Conservation (phyloP, 192 early-diverging fungal species). For the Backusella tuberculispora region DNA sequence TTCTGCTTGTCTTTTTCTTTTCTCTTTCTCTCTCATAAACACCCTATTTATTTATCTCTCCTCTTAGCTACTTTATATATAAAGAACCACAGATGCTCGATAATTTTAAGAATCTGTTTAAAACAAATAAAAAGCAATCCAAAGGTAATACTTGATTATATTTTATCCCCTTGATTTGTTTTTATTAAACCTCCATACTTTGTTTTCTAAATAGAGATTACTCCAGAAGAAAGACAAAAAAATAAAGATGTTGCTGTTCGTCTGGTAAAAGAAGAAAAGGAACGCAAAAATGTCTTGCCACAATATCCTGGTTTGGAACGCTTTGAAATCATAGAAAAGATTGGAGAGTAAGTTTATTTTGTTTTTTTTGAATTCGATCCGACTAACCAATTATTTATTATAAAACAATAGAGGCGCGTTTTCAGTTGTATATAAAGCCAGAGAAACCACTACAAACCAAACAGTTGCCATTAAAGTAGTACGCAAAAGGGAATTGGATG, state of each 20-base stretch:
- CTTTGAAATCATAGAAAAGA: conserved; percentile 63
- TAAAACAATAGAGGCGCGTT: conserved; percentile 74
- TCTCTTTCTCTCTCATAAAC: neutral
- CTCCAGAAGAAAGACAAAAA: conserved; percentile 24
- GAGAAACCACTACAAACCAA: conserved; percentile 59
- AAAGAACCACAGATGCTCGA: neutral
- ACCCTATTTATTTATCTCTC: neutral
- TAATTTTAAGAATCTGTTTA: conserved; percentile 15
- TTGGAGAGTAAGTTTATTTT: conserved; percentile 68
- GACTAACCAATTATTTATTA: neutral
- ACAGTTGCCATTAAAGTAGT: conserved; percentile 88
- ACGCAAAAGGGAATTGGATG: conserved; percentile 71
- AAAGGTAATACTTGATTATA: conserved; percentile 12
- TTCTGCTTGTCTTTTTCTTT: neutral
- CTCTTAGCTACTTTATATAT: neutral
- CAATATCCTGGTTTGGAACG: conserved; percentile 63
- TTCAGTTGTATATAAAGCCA: conserved; percentile 80
- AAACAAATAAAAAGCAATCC: conserved; percentile 8
- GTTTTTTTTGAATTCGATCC: neutral
- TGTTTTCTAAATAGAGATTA: conserved; percentile 7
- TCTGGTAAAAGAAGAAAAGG: conserved; percentile 57
- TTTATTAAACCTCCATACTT: neutral
- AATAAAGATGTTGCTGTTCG: conserved; percentile 47
- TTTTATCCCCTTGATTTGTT: neutral
- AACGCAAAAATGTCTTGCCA: conserved; percentile 53